Evolutionary conservation across 2,329 filamentous ascomycete genomes (phyloP), one percentile per base, ranked within the genome.

Genomic region (Atkinsonella hypoxylon): DNA sequence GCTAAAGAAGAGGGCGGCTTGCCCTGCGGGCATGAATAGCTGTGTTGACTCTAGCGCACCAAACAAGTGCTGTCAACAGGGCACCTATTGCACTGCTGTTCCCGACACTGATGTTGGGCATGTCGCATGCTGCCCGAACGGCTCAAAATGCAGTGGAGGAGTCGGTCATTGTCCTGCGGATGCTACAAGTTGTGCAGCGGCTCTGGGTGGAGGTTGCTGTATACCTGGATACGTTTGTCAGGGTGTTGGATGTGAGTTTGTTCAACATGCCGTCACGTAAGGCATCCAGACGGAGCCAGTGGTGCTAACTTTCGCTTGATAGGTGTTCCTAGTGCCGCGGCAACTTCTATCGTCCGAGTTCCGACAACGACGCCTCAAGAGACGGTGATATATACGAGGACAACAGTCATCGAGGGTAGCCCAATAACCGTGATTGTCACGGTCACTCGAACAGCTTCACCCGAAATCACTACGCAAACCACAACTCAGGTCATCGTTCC

Each of bases 121-220:
- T 43, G 80, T 91, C 2, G 87, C 86, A 3, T 93, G 87, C 65
- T 93, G 87, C 66, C 83, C 84, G 0, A 61, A 70, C 36, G 85
- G 85, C 3, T 68, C 72, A 42, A 75, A 64, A 6, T 91, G 87
- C 63, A 75, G 75, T 3, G 83, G 83, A 10, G 68, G 69, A 1
- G 79, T 90, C 6, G 77, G 75, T 0, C 62, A 62, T n/a, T 90
- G 87, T 56, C 71, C 73, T 2, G 68, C 71, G 4, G 82, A 77
- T 40, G 81, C 85, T 53, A 77, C 78, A 11, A 77, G 78, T 46
- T 91, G 87, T 61, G 72, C 81, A 0, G 72, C 78, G 8, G 74
- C 75, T 34, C 63, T 82, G 0, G 86, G 85, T 3, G 86, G 85
- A 13, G 87, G 86, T 2, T 91, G 87, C 61, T 91, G 87, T 62